A percentile compares a stretch with the other conserved stretches of the same genome.
These are phyloP conservation scores for Trichoderma asperellum DNA, from an alignment of 2,329 filamentous ascomycete species.

Conservation along the genomic window DNA sequence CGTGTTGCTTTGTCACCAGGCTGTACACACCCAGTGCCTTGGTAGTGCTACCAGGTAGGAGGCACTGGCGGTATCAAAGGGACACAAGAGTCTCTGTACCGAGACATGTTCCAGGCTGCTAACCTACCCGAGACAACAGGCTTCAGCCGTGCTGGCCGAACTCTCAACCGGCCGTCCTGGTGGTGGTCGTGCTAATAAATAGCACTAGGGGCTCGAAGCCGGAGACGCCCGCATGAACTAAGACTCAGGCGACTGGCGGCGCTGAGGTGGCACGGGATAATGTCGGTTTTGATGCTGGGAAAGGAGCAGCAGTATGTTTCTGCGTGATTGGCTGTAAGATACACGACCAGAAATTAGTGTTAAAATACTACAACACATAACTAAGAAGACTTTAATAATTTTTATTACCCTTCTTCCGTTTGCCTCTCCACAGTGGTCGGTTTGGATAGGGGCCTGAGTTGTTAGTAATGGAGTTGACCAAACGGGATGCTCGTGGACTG, in stretches of 20 bases:
- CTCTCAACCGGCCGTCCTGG: slow-evolving; percentile 10
- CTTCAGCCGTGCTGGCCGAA: slow-evolving; percentile 15
- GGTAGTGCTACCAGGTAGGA: too few species aligned
- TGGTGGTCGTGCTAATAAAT: background rate
- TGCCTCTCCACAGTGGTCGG: background rate
- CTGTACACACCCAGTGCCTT: background rate
- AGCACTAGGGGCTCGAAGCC: slow-evolving; percentile 19
- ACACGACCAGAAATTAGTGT: too few species aligned
- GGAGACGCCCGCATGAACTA: slow-evolving; percentile 22
- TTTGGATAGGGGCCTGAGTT: background rate
- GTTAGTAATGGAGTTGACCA: background rate
- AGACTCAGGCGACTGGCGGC: slow-evolving; percentile 15
- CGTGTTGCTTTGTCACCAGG: background rate
- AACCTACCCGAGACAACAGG: background rate
- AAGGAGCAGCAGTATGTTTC: background rate
- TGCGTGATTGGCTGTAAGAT: background rate
- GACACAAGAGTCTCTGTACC: background rate
- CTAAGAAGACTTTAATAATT: background rate
- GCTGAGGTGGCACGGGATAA: slow-evolving; percentile 12
- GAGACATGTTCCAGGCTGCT: background rate
- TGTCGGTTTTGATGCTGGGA: slow-evolving; percentile 12
- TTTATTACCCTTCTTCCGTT: background rate
- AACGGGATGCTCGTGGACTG: background rate
- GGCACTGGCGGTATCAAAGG: background rate
- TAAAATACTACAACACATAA: background rate